These are phyloP conservation scores for Aspergillus ostianus DNA, from an alignment of 495 filamentous ascomycete genomes.

Conservation along the genomic window DNA sequence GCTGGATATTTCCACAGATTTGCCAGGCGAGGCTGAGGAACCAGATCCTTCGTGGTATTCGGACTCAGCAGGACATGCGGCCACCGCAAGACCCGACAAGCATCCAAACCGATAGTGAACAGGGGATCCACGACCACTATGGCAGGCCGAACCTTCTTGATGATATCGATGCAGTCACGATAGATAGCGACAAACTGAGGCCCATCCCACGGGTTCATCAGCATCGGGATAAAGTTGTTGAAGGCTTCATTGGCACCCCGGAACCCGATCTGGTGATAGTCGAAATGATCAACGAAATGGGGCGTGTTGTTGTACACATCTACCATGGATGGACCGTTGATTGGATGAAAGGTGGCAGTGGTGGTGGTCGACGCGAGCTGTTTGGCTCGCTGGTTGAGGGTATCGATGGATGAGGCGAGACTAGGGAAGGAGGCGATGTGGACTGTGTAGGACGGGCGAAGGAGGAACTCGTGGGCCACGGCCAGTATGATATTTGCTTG, in stretches of 20 bases:
- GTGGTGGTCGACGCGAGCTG: not conserved
- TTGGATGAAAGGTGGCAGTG: constrained; percentile 26
- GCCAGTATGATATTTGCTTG: constrained; percentile 46
- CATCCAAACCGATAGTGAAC: constrained; percentile 41
- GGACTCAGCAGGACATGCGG: constrained; percentile 33
- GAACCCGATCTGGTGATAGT: constrained; percentile 20
- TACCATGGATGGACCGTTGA: constrained; percentile 29
- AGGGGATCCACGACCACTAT: constrained; percentile 41
- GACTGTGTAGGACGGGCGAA: constrained; percentile 32
- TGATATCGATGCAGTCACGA: constrained; percentile 28
- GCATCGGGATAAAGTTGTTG: constrained; percentile 11
- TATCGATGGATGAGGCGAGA: constrained; percentile 21
- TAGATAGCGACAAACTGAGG: constrained; percentile 40
- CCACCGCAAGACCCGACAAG: constrained; percentile 26
- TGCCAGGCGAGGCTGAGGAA: constrained; percentile 32
- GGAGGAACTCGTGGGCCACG: constrained; percentile 40
- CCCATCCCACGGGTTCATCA: constrained; percentile 32
- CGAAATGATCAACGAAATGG: constrained; percentile 8
- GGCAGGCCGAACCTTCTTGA: constrained; percentile 31
- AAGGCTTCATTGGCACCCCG: constrained; percentile 23
- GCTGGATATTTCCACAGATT: constrained; percentile 34
- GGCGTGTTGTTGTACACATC: constrained; percentile 20
- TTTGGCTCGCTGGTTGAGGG: constrained; percentile 18
- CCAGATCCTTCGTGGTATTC: constrained; percentile 31
- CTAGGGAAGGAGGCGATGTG: constrained; percentile 47